Base-by-base conservation (phyloP, 2,329 filamentous ascomycete species). In the Pseudogymnoascus sp. region DNA sequence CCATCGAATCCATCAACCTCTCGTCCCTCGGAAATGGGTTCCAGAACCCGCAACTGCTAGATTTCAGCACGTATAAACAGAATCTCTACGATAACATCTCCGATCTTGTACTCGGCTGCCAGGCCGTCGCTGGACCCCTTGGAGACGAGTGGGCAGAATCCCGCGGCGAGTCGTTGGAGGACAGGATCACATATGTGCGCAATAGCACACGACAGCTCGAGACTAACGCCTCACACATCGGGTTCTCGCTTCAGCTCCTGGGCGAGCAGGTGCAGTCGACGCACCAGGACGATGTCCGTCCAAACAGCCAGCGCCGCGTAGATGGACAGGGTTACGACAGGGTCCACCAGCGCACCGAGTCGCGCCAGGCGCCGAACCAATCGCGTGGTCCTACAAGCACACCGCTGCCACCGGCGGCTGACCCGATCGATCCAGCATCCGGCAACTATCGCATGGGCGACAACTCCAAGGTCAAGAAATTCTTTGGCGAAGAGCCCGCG, bases 61-160 rank as follows among this genome's bases (percentile, higher is more conserved):
- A 97, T 67, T 97, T 97, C 72, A 87, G 86, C 69, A 83, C 87
- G 32, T 90, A 96, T 72, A 97, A 97, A 75, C 94, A 99, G 73
- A 89, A 88, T 67, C 79, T 96, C 16, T 97, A 97, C 74, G 94
- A 97, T 73, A 89, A 91, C 62, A 88, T 96, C 61, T 92, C 91
- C 7, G 94, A 97, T 71, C 81, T 99, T 28, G 77, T 97, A 3
- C 76, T 96, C 58, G 86, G 88, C 62, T 97, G 92, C 69, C 94
- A 99, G 74, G 86, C 89, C 22, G 88, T 97, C n/a, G 90, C 91
- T 5, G 90, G 90, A 7, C 94, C 94, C 5, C 75, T 99, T 43
- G 90, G 88, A 7, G 94, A 99, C 71, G 94, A 99, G 75, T 99
- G 94, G 94, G 85, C 92, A 3, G 91, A 96, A 71, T 80, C 92